Conservation (phyloP, 1,139 yeast species). For the Candida glucosophila region DNA sequence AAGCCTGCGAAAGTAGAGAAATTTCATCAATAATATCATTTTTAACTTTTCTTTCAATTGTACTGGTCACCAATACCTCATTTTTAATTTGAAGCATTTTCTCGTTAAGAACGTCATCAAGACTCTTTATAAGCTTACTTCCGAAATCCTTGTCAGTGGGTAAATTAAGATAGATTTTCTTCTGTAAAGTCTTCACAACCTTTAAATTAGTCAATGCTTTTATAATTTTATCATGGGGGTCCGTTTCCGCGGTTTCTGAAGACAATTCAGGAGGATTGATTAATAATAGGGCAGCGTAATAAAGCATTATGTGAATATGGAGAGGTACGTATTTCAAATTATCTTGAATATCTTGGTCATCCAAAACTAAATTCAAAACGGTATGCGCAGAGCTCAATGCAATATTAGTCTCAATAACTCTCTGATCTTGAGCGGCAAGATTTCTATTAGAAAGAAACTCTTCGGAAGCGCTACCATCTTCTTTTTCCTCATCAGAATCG, state of each 20-base stretch:
- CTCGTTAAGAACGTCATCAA: conserved; percentile 37
- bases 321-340: conserved; percentile 60
- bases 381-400: conserved; percentile 61
- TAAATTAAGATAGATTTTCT: conserved; percentile 32
- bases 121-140: conserved; percentile 33
- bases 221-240: conserved; percentile 10
- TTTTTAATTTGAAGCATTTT: conserved; percentile 14
- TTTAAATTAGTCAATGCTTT: conserved; percentile 19
- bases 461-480: conserved; percentile 18
- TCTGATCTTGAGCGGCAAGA: conserved; percentile 27
- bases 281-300: conserved; percentile 54
- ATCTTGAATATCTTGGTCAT: conserved; percentile 49
- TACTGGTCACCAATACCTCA: too few species aligned
- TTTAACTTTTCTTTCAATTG: conserved; percentile 4
- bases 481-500: conserved; percentile 5
- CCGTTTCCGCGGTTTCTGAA: conserved; percentile 11
- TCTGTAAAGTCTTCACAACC: conserved; percentile 31
- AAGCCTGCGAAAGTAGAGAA: conserved; percentile 12
- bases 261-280: conserved; percentile 40
- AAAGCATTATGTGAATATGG: conserved; percentile 63
- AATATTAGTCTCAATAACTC: conserved; percentile 32
- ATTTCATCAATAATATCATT: conserved; percentile 7
- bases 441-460: conserved; percentile 31
- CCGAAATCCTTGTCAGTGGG: conserved; percentile 53
- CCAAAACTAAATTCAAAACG: conserved; percentile 48